Base-by-base conservation (phyloP, 2,329 filamentous ascomycete species). In the Myrmaecium sp. region DNA sequence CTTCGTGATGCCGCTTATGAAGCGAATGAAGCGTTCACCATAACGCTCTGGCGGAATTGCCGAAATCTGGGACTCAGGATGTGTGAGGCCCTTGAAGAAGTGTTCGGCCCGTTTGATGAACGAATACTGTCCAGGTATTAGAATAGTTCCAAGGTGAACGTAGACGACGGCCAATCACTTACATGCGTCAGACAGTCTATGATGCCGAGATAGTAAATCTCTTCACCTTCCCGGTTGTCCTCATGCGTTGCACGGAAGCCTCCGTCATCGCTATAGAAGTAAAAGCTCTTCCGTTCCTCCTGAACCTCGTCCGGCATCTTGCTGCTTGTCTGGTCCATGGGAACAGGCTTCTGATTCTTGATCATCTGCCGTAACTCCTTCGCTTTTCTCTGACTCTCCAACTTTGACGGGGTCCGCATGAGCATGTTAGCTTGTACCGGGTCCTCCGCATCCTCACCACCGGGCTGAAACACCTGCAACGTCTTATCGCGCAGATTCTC, bases 101-200 rank as follows among this genome's bases (percentile, higher is more conserved):
- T 95, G 76, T 52, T 98, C 89, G 34, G 86, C 69, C 47, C 89
- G 86, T 58, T 98, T 98, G 53, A 93, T 69, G 36, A 84, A 72
- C 38, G 83, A 83, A 51, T 95, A 98, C 81, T 92, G 41, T 14
- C 14, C 30, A 28, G 36, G 28, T 25, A 30, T 55, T 42, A 51
- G 44, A 33, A 29, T 26, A 18, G 22, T 17, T 12, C 26, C 10
- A 27, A 9, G 10, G 7, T 14, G 21, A 21, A 28, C n/a, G n/a
- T n/a, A n/a, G n/a, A n/a, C n/a, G n/a, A n/a, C n/a, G n/a, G n/a
- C n/a, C n/a, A n/a, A n/a, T n/a, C 28, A 69, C 80, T 70, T 66
- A 92, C 83, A 51, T 94, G 82, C 41, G 89, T 98, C 42, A 98
- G 62, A 52, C 89, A 98, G 54, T 98, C 89, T 51, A 98, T 98